Evolutionary conservation across 768 basidiomycete genomes (phyloP).

Genomic region (Kwoniella europaea): DNA sequence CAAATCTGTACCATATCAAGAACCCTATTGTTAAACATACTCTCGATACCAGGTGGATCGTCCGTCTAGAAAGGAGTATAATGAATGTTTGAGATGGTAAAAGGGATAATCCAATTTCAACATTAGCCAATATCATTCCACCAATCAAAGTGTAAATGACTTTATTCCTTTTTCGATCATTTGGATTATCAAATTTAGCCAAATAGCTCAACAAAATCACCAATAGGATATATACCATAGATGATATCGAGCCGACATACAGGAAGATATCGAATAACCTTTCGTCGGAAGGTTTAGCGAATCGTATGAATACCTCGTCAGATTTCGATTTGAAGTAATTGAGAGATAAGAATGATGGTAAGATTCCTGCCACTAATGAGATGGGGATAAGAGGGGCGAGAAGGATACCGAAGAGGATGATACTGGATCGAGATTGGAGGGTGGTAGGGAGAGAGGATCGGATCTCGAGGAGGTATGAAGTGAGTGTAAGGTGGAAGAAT

Average conservation of each 20-base stretch:
- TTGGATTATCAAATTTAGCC: not conserved
- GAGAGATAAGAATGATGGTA: slow-evolving; percentile 25
- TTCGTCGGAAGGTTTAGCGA: not conserved
- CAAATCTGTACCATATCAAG: not conserved
- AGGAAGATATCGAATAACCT: not conserved
- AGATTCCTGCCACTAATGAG: slow-evolving; percentile 17
- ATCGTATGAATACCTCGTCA: not conserved
- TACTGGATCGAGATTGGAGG: slow-evolving; percentile 2
- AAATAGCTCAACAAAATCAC: not conserved
- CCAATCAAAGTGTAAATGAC: not conserved
- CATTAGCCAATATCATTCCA: not conserved
- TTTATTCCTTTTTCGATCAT: not conserved
- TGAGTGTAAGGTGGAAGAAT: slow-evolving; percentile 20
- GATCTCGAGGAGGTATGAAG: slow-evolving; percentile 21
- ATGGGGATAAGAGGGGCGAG: slow-evolving; percentile 33
- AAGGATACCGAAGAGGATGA: slow-evolving; percentile 13
- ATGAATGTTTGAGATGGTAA: not conserved
- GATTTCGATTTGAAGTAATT: not conserved
- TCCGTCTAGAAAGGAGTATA: not conserved
- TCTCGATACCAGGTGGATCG: not conserved
- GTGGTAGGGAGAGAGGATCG: slow-evolving; percentile 12
- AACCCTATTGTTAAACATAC: not conserved
- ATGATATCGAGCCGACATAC: not conserved
- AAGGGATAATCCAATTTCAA: slow-evolving; percentile 6
- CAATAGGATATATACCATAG: not conserved